Percentiles rank a stretch among this genome's conserved stretches.
Conservation (phyloP, 1,284 basidiomycete species). For the Trametes versicolor region DNA sequence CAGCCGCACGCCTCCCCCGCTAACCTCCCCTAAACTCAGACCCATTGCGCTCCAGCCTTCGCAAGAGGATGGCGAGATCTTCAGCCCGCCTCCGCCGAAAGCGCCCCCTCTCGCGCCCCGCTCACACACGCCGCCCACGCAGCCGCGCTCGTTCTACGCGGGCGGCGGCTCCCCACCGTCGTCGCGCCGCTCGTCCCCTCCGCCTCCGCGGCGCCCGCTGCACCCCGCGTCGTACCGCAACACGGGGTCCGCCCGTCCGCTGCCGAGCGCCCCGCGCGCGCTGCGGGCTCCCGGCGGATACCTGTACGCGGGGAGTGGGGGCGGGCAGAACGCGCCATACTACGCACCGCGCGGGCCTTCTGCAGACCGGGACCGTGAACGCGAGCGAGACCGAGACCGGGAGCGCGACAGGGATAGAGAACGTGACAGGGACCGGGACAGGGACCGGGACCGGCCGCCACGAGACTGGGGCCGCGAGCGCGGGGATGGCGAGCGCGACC, state of each 20-base stretch:
- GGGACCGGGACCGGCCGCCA: slow-evolving; percentile 10
- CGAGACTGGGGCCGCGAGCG: slow-evolving; percentile 33
- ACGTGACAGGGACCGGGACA: slow-evolving; percentile 38
- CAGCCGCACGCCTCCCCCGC: slow-evolving; percentile 24
- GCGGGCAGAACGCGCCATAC: slow-evolving; percentile 29
- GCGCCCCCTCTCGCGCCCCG: slow-evolving; percentile 45
- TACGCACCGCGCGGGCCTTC: slow-evolving; percentile 53
- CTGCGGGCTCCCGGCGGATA: slow-evolving; percentile 47
- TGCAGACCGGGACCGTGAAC: slow-evolving; percentile 51
- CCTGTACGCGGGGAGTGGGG: slow-evolving; percentile 26
- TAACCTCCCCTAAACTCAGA: slow-evolving; percentile 16
- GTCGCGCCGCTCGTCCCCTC: slow-evolving; percentile 37
- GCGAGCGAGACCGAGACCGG: slow-evolving; percentile 30
- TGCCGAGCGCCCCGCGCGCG: slow-evolving; percentile 65
- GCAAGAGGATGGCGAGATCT: slow-evolving; percentile 67
- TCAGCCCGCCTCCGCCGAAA: slow-evolving; percentile 48
- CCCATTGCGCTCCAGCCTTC: slow-evolving; percentile 40
- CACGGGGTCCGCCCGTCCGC: slow-evolving; percentile 45
- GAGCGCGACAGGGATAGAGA: slow-evolving; percentile 46
- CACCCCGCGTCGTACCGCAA: slow-evolving; percentile 40
- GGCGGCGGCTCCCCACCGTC: slow-evolving; percentile 35
- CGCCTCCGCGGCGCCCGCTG: slow-evolving; percentile 37
- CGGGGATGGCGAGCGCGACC: slow-evolving; percentile 28
- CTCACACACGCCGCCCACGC: slow-evolving; percentile 56
- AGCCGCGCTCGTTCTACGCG: slow-evolving; percentile 54